phyloP scores from a whole-genome alignment of 441 rosid genomes.

The Erodium trifolium region DNA sequence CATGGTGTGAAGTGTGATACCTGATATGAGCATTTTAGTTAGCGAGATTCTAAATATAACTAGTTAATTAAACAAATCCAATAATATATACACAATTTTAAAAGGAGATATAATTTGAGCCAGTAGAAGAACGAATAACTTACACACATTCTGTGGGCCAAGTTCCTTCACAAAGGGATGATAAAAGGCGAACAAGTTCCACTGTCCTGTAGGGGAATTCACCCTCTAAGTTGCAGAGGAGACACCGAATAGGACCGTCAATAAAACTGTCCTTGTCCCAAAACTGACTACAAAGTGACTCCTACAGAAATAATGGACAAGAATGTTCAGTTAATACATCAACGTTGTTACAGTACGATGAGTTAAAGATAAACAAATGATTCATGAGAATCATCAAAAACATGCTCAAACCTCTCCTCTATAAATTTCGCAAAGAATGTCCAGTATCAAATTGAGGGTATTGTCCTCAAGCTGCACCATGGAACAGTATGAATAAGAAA shows the following conservation, averaged over 20 bases:
- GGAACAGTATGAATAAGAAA: conserved; percentile 18
- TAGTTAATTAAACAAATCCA: background rate
- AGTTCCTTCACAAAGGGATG: conserved; percentile 88
- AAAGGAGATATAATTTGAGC: conserved; percentile 11
- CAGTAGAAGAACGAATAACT: conserved; percentile 29
- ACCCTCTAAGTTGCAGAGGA: conserved; percentile 79
- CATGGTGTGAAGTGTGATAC: background rate
- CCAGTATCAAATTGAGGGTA: conserved; percentile 67
- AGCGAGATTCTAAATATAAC: background rate
- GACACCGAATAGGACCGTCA: conserved; percentile 94
- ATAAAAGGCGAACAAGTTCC: conserved; percentile 69
- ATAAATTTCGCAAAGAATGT: conserved; percentile 81
- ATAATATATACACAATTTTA: background rate
- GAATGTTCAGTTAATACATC: conserved; percentile 22
- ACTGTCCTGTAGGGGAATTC: conserved; percentile 79
- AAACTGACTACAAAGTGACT: conserved; percentile 91
- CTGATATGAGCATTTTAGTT: background rate
- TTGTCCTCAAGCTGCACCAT: conserved; percentile 58
- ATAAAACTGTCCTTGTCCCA: conserved; percentile 92
- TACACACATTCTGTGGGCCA: conserved; percentile 99
- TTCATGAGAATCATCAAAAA: conserved; percentile 11
- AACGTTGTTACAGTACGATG: conserved; percentile 4
- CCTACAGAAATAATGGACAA: conserved; percentile 41
- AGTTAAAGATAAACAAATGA: conserved; percentile 14
- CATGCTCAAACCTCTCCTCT: conserved; percentile 69